Evolutionary conservation across 2,329 filamentous ascomycete species (phyloP), one percentile per base, ranked within the genome.

Genomic region (Monosporascus ibericus): DNA sequence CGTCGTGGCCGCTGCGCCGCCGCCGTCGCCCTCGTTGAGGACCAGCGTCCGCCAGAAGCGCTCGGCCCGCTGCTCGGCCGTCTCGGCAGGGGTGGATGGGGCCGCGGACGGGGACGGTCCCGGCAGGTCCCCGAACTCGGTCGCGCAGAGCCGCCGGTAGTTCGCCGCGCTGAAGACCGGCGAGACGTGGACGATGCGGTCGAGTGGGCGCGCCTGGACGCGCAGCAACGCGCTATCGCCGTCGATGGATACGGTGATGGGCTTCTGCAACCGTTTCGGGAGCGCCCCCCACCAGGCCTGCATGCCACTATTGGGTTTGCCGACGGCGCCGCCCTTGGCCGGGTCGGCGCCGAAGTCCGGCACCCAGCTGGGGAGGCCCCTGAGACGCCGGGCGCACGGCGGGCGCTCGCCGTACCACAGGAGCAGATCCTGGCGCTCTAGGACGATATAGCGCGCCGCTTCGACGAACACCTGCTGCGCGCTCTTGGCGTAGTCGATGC

Each of bases 301-400:
- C 49, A 63, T 54, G 9, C 58, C 55, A 20, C 9, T 20, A 2
- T 48, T 52, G 2, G 55, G 54, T 30, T 47, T 55, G 9, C 30
- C 27, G 37, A 50, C 49, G 1, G 4, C 14, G n/a, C 5, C 20
- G 8, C 30, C 47, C 20, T 50, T 46, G 0, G 49, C 46, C 24
- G 49, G 36, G 1, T 36, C 25, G 18, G 56, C 44, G 46, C 54
- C 52, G 46, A 57, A 64, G 46, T 64, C 60, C 1, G 59, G 57
- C n/a, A 59, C 61, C 61, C 61, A 63, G 42, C 39, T 60, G 37
- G 60, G 60, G 5, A 64, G 52, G 6, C 49, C 59, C 44, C 52
- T 51, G 14, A 58, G 20, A 8, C 55, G 49, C 37, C 49, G 52
- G 9, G 51, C 50, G 52, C 59, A 59, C 0, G 59, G 60, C 18